Evolutionary conservation across 225 moss, liverwort and hornwort genomes (phyloP).

Genomic region (Pseudoscleropodium purum): DNA sequence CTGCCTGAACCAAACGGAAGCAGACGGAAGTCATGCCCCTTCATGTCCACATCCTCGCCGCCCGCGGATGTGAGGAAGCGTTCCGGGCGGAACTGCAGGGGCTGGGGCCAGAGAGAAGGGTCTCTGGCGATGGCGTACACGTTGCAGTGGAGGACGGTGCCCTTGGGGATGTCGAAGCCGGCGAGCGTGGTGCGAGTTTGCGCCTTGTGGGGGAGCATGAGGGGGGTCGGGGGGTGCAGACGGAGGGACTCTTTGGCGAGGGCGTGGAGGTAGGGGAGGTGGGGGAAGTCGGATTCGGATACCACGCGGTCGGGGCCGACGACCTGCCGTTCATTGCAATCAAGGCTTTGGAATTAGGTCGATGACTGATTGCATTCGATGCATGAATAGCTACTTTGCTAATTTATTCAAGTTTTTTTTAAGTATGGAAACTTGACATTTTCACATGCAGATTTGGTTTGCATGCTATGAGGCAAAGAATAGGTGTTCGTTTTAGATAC

Average conservation of each 20-base stretch:
- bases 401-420: background rate
- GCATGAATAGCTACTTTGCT: background rate
- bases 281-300: slow-evolving; percentile 53
- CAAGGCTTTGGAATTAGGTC: background rate
- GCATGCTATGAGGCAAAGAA: background rate
- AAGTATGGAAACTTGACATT: background rate
- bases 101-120: slow-evolving; percentile 51
- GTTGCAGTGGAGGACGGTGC: slow-evolving; percentile 74
- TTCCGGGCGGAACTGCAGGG: slow-evolving; percentile 63
- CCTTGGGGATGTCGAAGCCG: slow-evolving; percentile 76
- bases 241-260: slow-evolving; percentile 74
- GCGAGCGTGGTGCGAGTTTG: slow-evolving; percentile 36
- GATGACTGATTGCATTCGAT: too few species aligned
- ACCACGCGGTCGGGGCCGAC: slow-evolving; percentile 59
- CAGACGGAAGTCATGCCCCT: slow-evolving; percentile 77
- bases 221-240: slow-evolving; percentile 86
- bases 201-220: slow-evolving; percentile 95
- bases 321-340: slow-evolving; percentile 14
- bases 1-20: slow-evolving; percentile 85
- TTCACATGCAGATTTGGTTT: background rate
- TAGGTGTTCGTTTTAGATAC: background rate
- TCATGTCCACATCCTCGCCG: slow-evolving; percentile 67
- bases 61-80: slow-evolving; percentile 46
- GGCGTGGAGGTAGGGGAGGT: slow-evolving; percentile 70
- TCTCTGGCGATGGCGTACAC: slow-evolving; percentile 83